Evolutionary conservation across 768 basidiomycete species (phyloP).

Genomic region (Fomitopsis pulvina): DNA sequence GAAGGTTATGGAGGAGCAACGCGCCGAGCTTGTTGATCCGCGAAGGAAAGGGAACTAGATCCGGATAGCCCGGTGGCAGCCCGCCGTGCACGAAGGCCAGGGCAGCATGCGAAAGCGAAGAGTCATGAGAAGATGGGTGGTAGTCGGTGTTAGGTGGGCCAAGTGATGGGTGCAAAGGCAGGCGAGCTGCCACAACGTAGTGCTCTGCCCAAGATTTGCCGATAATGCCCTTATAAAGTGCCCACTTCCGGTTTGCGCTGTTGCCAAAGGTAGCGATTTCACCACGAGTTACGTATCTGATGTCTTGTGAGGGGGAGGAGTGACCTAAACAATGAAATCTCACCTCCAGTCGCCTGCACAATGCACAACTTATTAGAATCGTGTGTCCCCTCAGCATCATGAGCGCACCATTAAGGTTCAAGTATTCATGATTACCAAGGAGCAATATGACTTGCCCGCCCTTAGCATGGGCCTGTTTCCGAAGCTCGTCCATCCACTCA

Average conservation of each 20-base stretch:
- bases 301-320: background rate
- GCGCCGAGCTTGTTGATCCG: constrained; percentile 72
- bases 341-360: constrained; percentile 90
- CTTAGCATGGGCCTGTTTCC: constrained; percentile 58
- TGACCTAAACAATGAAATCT: constrained; percentile 6
- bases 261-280: constrained; percentile 83
- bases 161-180: constrained; percentile 70
- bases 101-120: constrained; percentile 64
- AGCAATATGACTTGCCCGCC: constrained; percentile 74
- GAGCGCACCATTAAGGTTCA: constrained; percentile 74
- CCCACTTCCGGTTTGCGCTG: constrained; percentile 62
- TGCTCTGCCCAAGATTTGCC: constrained; percentile 81
- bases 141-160: constrained; percentile 58
- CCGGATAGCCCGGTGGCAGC: constrained; percentile 67
- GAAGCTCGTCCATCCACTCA: constrained; percentile 75
- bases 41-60: constrained; percentile 77
- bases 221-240: constrained; percentile 68
- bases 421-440: constrained; percentile 95
- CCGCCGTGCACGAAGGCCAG: constrained; percentile 95
- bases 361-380: no score
- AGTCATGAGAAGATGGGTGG: constrained; percentile 36
- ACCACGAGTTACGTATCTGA: constrained; percentile 74
- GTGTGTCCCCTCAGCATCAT: no score
- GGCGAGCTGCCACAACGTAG: constrained; percentile 74
- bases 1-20: constrained; percentile 65